Base-by-base conservation (phyloP, 2,329 filamentous ascomycete species). In the Gnomoniopsis smithogilvyi region DNA sequence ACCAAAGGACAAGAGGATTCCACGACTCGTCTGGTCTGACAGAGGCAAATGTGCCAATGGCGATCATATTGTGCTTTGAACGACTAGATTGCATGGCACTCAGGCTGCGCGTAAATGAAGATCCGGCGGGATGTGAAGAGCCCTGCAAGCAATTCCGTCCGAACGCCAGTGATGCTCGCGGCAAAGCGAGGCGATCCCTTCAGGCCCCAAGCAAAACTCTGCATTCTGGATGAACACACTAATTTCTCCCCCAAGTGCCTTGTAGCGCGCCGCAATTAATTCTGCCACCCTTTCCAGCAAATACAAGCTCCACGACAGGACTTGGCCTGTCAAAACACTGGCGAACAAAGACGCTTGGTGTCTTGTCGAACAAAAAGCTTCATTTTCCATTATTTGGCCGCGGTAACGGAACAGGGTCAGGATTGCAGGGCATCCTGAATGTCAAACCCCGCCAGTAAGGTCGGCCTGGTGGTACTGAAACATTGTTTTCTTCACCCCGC, bases 401-500 rank as follows among this genome's bases (percentile, higher is more conserved):
- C 26, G 21, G 30, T 59, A 36, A 59, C 54, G 17, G 26, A 24
- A 34, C 50, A 34, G 56, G 46, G 48, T 51, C 24, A 26, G 19
- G 21, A 56, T 24, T 33, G 34, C 52, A 59, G 26, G 52, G 47
- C 22, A 56, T 21, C 47, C 57, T 30, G 21, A 52, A n/a, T 50
- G 19, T 10, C 36, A 24, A 36, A 36, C 49, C 24, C 21, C 30
- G 21, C 46, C 22, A 26, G 26, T 46, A 26, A 41, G 15, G 17
- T 11, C 17, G 36, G 33, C 41, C 24, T 51, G 22, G 26, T 50
- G 36, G 3, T 45, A 30, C 51, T 59, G 57, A 59, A 59, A 59
- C 57, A 41, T 41, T 47, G 21, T 51, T 41, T 14, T 17, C 19
- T 34, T 24, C 36, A 47, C 57, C 57, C 57, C 57, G 47, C 57